These are phyloP conservation scores for Schwanniomyces occidentalis DNA, from an alignment of 805 yeast genomes.

Conservation along the genomic window DNA sequence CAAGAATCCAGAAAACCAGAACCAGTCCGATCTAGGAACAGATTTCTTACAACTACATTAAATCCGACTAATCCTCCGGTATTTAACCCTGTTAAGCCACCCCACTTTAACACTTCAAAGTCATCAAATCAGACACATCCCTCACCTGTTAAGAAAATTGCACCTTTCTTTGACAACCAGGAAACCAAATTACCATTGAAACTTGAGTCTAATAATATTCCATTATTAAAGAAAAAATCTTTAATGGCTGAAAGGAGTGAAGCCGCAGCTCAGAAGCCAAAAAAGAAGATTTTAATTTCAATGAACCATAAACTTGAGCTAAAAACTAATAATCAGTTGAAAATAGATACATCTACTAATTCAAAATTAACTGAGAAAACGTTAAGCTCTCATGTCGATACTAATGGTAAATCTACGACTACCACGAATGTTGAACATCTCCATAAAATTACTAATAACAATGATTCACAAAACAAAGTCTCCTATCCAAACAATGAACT, in stretches of 20 bases:
- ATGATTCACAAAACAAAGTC: background rate
- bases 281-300: slow-evolving; percentile 26
- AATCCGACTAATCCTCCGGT: slow-evolving; percentile 30
- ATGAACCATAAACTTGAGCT: slow-evolving; percentile 20
- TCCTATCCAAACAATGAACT: background rate
- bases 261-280: slow-evolving; percentile 25
- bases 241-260: slow-evolving; percentile 29
- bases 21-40: slow-evolving; percentile 22
- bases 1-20: slow-evolving; percentile 4
- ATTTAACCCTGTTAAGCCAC: slow-evolving; percentile 17
- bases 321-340: slow-evolving; percentile 2
- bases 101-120: slow-evolving; percentile 10
- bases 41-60: slow-evolving; percentile 36
- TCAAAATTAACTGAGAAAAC: background rate
- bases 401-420: background rate
- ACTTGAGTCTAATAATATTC: slow-evolving; percentile 17
- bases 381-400: background rate
- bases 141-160: slow-evolving; percentile 14
- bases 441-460: background rate
- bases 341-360: background rate
- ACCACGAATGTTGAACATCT: background rate
- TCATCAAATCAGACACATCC: slow-evolving; percentile 10
- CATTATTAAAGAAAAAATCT: slow-evolving; percentile 26
- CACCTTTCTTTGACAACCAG: slow-evolving; percentile 7
- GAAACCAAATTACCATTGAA: slow-evolving; percentile 12